phyloP scores from a whole-genome alignment of 352 stramenopile species.

The Globisporangium ultimum region DNA sequence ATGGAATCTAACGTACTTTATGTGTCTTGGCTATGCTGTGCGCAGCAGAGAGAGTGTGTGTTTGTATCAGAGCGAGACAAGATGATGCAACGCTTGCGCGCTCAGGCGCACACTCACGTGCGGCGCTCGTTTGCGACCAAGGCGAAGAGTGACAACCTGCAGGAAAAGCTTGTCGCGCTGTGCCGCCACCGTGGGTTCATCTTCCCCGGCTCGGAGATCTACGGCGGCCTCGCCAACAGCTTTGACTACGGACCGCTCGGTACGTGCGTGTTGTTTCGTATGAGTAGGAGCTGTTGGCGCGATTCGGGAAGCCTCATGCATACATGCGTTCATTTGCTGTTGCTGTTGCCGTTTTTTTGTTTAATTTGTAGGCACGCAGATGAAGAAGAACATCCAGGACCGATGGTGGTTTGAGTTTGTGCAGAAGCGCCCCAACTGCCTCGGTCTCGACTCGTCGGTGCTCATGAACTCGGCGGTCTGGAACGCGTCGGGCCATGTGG shows the following conservation, averaged over 20 bases:
- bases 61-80: neutral
- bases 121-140: slow-evolving; percentile 1
- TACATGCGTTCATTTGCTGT: neutral
- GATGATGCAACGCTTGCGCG: slow-evolving; percentile 16
- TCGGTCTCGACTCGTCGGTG: slow-evolving; percentile 95
- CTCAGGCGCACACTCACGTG: neutral
- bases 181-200: slow-evolving; percentile 92
- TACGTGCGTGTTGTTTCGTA: slow-evolving; percentile 13
- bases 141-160: slow-evolving; percentile 22
- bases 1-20: neutral
- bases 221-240: slow-evolving; percentile 96
- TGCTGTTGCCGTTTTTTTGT: too few species aligned
- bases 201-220: slow-evolving; percentile 95
- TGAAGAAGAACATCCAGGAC: slow-evolving; percentile 98
- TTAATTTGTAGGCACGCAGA: slow-evolving; percentile 16
- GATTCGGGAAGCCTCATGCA: slow-evolving; percentile 1
- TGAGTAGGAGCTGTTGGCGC: neutral
- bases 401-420: slow-evolving; percentile 97
- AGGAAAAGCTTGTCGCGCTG: slow-evolving; percentile 76
- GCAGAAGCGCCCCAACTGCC: slow-evolving; percentile 90
- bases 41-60: neutral
- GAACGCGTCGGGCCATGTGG: slow-evolving; percentile 94
- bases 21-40: neutral
- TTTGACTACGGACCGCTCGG: slow-evolving; percentile 96
- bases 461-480: slow-evolving; percentile 95